Evolutionary conservation across 2,329 filamentous ascomycete species (phyloP), one percentile per base, ranked within the genome.

Genomic region (Magnaporthiopsis rhizophila): DNA sequence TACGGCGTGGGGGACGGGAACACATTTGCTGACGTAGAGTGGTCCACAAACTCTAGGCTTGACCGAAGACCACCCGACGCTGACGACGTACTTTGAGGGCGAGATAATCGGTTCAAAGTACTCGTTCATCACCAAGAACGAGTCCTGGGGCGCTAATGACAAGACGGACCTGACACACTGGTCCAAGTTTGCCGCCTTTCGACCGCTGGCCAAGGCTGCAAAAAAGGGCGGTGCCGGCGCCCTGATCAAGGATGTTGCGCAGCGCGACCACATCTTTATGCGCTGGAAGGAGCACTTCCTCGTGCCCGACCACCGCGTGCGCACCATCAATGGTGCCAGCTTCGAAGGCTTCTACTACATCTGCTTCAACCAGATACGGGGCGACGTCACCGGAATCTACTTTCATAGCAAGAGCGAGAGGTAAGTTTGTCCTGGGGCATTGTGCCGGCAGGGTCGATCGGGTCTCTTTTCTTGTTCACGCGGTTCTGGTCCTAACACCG

Each of bases 331-430:
- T 45, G 95, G 95, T 24, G 95, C 95, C 9, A 98, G 94, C 72
- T 99, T 98, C 66, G 95, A 99, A 73, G 95, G 95, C 0, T 99
- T 99, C 74, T 99, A 98, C 75, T 99, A 99, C 73, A 98, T 99
- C 69, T 97, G 93, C 79, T 98, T 98, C 80, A 97, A 98, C 75
- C 94, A 98, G 77, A 80, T 92, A 61, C 85, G 88, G 68, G 95
- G 94, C 9, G 88, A 85, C 68, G 90, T 99, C 57, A 93, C 87
- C 72, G 95, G 95, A 24, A 97, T 98, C 65, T 99, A 99, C 77
- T 99, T 97, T 75, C 95, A 99, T 78, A 90, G 91, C 15, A 97
- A 96, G 80, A 98, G 93, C 78, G 94, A 98, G 80, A 97, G 94
- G 91, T 97, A 78, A 78, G 90, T n/a, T 84, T 64, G 50, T 56